Base-by-base conservation (phyloP, 306 rosid species). In the Vigna nakashimae region DNA sequence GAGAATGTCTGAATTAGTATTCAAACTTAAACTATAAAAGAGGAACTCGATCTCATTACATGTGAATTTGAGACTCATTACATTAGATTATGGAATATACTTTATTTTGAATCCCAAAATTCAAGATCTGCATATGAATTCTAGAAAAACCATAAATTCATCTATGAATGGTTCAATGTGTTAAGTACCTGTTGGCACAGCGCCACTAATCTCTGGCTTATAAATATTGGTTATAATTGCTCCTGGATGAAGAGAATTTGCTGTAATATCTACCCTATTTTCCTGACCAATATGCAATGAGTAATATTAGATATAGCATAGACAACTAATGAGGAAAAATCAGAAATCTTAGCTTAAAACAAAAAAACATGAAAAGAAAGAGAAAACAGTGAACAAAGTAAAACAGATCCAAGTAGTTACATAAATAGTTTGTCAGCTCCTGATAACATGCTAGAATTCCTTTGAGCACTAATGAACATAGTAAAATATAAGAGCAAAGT, bases 191-290 rank as follows among this genome's bases (percentile, higher is more conserved):
- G 71, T 20, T 2, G 87, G 53, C 24, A 81, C 12, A 30, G 26
- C 24, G 51, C 9, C 81, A 55, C 82, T 81, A 43, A 64, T 9
- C 49, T 77, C 71, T 32, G 20, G 71, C 9, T 89, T 91, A 68
- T 58, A 88, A 77, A 95, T 88, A 68, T 87, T 82, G 55, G 98
- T 91, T 24, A 13, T 1, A 18, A 95, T 82, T 71, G 48, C 48
- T 65, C 99, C 99, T 0, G 97, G 99, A 73, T 95, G 99, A 87
- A 95, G 91, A 65, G 97, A 88, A 86, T 95, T 95, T 57, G 89
- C 98, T 15, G 91, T 92, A 66, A 91, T 81, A 50, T 88, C 65
- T 32, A 73, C 81, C 12, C 84, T 87, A 20, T 87, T 90, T 84
- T 86, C 97, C 98, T 92, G 92, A 60, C 43, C 69, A 83, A 77